Percentiles rank a stretch among this genome's conserved stretches.
These are phyloP conservation scores for Cyberlindnera mycetangii DNA, from an alignment of 805 yeast species.

Conservation along the genomic window DNA sequence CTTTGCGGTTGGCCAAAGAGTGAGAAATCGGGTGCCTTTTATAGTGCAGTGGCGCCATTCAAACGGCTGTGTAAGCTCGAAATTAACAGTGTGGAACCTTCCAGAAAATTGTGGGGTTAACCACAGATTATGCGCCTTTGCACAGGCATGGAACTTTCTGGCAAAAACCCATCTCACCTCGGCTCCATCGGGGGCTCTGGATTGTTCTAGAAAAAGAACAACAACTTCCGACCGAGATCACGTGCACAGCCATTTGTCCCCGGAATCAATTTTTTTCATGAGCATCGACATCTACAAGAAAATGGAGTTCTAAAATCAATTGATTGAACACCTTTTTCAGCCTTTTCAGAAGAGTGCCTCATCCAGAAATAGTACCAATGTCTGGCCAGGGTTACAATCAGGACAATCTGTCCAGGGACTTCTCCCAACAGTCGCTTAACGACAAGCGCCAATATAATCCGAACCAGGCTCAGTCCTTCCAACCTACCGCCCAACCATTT, in stretches of 20 bases:
- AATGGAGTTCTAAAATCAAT: background rate
- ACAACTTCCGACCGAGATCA: background rate
- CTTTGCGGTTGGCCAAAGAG: background rate
- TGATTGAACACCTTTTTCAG: background rate
- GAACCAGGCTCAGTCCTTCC: slow-evolving; percentile 45
- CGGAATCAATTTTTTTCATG: background rate
- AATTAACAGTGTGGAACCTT: slow-evolving; percentile 1
- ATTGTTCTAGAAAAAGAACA: background rate
- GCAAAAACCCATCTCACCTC: background rate
- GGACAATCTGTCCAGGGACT: slow-evolving; percentile 32
- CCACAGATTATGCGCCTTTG: too few relatives aligned
- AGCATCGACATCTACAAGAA: slow-evolving; percentile 1
- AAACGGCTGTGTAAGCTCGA: background rate
- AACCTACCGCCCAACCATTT: slow-evolving; percentile 40
- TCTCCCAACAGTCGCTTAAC: slow-evolving; percentile 28
- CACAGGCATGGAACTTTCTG: slow-evolving; percentile 1
- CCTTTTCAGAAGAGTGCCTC: background rate
- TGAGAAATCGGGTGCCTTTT: background rate
- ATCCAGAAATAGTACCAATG: slow-evolving; percentile 16
- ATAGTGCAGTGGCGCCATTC: background rate
- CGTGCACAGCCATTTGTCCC: background rate
- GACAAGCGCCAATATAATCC: slow-evolving; percentile 46
- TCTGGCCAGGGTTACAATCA: slow-evolving; percentile 26
- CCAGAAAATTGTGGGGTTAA: background rate
- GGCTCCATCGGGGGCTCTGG: background rate